Evolutionary conservation across 164 flowering plant genomes (phyloP).

Genomic region (Platanus orientalis): DNA sequence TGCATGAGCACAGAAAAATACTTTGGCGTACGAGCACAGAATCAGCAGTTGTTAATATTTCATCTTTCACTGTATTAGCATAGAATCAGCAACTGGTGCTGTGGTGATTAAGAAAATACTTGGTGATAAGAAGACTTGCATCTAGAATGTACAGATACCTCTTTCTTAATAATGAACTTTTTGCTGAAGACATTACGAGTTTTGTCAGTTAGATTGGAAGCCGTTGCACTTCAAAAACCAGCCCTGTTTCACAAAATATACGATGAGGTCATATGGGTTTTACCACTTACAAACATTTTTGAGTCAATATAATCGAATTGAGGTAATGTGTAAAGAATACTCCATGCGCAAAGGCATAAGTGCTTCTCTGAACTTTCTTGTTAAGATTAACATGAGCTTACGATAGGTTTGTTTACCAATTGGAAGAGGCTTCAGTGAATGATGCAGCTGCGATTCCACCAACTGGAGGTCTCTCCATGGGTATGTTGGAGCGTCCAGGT

Average conservation of each 20-base stretch:
- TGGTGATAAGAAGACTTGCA: neutral
- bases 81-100: neutral
- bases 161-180: slow-evolving; percentile 82
- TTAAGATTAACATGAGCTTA: too few relatives aligned
- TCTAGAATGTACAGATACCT: slow-evolving; percentile 39
- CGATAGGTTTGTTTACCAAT: too few relatives aligned
- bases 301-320: neutral
- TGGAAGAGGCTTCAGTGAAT: too few relatives aligned
- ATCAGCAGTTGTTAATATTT: too few relatives aligned
- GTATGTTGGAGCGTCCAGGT: too few relatives aligned
- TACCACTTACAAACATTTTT: neutral
- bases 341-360: neutral
- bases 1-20: too few relatives aligned
- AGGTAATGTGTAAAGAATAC: neutral
- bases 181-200: slow-evolving; percentile 96
- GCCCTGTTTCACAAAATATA: slow-evolving; percentile 43
- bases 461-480: too few relatives aligned
- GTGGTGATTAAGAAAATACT: neutral
- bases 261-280: too few relatives aligned
- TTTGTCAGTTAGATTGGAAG: slow-evolving; percentile 86
- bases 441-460: too few relatives aligned
- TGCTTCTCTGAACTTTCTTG: too few relatives aligned
- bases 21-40: too few relatives aligned
- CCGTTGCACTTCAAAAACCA: slow-evolving; percentile 99
- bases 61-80: neutral